A percentile compares a stretch with the other conserved stretches of the same genome.
phyloP scores from a whole-genome alignment of 345 rosid species.

The Moringa oleifera region DNA sequence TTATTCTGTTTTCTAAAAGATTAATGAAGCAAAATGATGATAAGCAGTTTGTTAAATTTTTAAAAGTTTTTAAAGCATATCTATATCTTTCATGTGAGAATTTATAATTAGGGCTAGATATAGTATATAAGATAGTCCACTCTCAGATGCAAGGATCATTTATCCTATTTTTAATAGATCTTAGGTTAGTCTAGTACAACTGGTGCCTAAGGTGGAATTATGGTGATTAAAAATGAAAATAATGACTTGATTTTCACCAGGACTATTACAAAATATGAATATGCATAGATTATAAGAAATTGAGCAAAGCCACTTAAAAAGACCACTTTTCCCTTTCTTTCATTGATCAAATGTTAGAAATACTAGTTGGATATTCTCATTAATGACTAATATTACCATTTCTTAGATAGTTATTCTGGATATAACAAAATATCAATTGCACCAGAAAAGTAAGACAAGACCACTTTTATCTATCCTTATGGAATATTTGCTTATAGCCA shows the following conservation, averaged over 20 bases:
- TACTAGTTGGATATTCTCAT: not conserved
- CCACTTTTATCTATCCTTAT: conserved; percentile 2
- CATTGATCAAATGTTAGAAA: not conserved
- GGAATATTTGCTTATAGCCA: not conserved
- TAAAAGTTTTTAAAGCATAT: too few relatives aligned
- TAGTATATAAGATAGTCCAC: not conserved
- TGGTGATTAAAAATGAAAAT: not conserved
- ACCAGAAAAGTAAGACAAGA: not conserved
- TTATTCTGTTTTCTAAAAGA: too few relatives aligned
- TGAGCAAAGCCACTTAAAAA: not conserved
- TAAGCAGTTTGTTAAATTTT: too few relatives aligned
- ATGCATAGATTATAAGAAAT: not conserved
- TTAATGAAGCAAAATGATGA: too few relatives aligned
- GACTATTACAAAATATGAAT: not conserved
- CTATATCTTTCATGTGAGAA: too few relatives aligned
- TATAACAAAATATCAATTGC: not conserved
- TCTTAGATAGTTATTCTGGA: not conserved
- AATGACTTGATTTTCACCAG: not conserved
- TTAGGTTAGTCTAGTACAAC: not conserved
- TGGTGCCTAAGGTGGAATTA: not conserved
- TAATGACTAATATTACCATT: too few relatives aligned
- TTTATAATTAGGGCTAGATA: not conserved
- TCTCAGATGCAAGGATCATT: not conserved
- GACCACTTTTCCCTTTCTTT: not conserved
- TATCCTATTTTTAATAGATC: not conserved